Base-by-base conservation (phyloP, 768 basidiomycete genomes). In the Tulasnella sp. region DNA sequence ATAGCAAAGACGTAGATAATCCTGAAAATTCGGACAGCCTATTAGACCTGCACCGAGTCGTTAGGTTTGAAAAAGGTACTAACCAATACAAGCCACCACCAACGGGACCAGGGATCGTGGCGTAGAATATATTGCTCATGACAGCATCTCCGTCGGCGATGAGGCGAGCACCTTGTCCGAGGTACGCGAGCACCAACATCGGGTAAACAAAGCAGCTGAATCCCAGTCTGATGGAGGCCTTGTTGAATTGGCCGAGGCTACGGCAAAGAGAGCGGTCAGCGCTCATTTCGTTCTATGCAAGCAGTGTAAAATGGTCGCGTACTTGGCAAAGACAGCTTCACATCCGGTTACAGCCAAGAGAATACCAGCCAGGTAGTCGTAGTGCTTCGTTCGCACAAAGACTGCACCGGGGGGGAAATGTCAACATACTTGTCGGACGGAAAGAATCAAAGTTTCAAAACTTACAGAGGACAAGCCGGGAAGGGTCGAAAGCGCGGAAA, bases 241-340 rank as follows among this genome's bases (percentile, higher is more conserved):
- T 87, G 81, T 88, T 89, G 83, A 91, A 92, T 79, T 91, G 90
- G 4, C 90, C 91, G 39, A 91, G 85, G 78, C 89, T 90, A 78
- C 5, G 73, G 36, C 7, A 49, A n/a, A 6, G 22, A 17, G 38
- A 14, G 76, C 73, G 49, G 54, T 38, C 45, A 69, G 72, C 34
- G 36, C n/a, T 67, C 54, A 25, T 29, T 2, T 31, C 34, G 6
- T 58, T 38, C 58, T 25, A 22, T 34, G 29, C 22, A 25, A 11
- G 25, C 25, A 71, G n/a, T 34, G 37, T 29, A 49, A 54, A 38
- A 25, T 22, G 2, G 19, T 39, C 31, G 83, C 86, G 37, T 68
- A 90, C 89, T 90, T 90, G 15, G 90, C 90, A 81, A 90, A 90
- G 68, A 90, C 83, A 0, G 89, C 89, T 80, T 91, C 91, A 79